Percentiles rank a stretch among this genome's conserved stretches.
These are phyloP conservation scores for Acacia concinna DNA, from an alignment of 331 rosid species.

Conservation along the genomic window DNA sequence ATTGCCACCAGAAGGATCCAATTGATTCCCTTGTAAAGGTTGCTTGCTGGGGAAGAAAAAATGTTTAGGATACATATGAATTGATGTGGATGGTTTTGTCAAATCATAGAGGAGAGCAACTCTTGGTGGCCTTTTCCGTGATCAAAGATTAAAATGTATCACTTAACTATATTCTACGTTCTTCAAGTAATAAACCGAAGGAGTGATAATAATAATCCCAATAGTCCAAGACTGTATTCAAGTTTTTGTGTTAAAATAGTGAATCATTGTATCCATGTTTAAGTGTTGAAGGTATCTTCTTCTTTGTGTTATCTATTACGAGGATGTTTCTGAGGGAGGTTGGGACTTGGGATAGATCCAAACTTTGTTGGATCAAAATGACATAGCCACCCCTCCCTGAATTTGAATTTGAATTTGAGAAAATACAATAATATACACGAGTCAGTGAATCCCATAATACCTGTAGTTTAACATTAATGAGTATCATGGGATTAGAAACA, in stretches of 20 bases:
- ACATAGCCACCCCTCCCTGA: neutral
- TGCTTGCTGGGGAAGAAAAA: no score
- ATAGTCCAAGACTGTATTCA: neutral
- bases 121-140: no score
- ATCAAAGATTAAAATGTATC: no score
- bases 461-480: conserved; percentile 13
- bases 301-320: no score
- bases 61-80: no score
- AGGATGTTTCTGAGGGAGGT: conserved; percentile 33
- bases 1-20: conserved; percentile 46
- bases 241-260: neutral
- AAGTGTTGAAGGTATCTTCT: neutral
- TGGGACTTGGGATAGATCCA: conserved; percentile 1
- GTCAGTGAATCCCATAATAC: neutral
- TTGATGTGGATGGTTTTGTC: no score
- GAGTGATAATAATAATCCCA: neutral
- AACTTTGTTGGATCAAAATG: neutral
- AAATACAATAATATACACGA: neutral
- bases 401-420: neutral
- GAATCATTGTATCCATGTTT: no score
- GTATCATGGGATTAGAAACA: neutral
- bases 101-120: no score
- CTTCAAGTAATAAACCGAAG: no score
- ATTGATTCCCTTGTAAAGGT: no score
- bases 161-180: no score